Conservation (phyloP, 805 yeast species). For the Saturnispora quitensis region DNA sequence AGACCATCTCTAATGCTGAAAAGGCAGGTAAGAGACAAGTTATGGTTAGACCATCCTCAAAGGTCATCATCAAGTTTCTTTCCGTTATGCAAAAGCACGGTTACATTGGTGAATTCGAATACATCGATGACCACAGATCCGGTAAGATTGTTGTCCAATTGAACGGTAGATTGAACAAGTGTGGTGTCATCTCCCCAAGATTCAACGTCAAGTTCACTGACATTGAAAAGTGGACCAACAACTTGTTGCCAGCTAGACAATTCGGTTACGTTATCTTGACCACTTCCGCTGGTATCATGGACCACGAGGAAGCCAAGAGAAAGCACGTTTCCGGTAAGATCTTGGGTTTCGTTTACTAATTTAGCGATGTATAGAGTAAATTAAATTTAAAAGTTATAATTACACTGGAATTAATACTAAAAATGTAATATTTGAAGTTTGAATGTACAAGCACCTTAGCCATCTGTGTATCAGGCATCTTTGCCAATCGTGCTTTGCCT, state of each 20-base stretch:
- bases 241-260: constrained; percentile 98
- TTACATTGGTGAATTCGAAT: constrained; percentile 98
- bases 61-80: constrained; percentile 95
- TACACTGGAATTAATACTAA: neutral
- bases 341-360: constrained; percentile 92
- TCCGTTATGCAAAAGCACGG: constrained; percentile 97
- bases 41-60: constrained; percentile 95
- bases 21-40: constrained; percentile 99
- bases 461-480: no score
- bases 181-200: constrained; percentile 98
- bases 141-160: constrained; percentile 96
- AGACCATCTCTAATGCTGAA: constrained; percentile 98
- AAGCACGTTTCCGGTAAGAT: constrained; percentile 99
- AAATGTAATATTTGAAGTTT: no score
- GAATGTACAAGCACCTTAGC: no score
- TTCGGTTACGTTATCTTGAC: constrained; percentile 97
- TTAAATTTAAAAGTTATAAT: neutral
- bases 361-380: neutral
- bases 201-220: constrained; percentile 93
- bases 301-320: constrained; percentile 99
- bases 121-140: constrained; percentile 98
- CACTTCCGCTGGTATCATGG: constrained; percentile 99
- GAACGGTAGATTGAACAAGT: constrained; percentile 98
- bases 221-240: constrained; percentile 97
- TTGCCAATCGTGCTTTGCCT: no score